Conservation (phyloP, 345 rosid genomes). For the Dipteronia dyeriana region DNA sequence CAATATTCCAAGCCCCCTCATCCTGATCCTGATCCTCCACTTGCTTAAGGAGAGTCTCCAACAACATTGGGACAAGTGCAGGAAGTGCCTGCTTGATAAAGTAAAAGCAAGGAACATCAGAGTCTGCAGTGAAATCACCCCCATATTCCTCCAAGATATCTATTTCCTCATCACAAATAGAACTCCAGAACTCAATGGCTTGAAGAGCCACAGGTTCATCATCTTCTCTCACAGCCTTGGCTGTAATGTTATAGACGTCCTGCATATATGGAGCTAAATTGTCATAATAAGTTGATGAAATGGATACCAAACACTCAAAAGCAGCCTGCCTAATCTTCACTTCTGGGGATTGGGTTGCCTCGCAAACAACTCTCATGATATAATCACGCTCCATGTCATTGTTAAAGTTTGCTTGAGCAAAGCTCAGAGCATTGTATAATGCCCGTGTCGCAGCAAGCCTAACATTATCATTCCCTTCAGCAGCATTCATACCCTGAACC, state of each 20-base stretch:
- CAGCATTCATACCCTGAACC: constrained; percentile 56
- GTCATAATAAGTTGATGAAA: constrained; percentile 62
- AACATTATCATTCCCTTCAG: constrained; percentile 58
- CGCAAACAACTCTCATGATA: constrained; percentile 69
- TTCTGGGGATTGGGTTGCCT: constrained; percentile 57
- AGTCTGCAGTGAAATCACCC: constrained; percentile 51
- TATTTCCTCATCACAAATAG: constrained; percentile 69
- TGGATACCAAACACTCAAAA: constrained; percentile 67
- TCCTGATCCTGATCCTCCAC: constrained; percentile 76
- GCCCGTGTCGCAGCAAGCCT: constrained; percentile 69
- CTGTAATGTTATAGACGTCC: constrained; percentile 59
- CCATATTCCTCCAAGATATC: constrained; percentile 63
- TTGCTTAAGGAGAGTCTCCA: constrained; percentile 69
- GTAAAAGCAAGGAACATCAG: constrained; percentile 57
- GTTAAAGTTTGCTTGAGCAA: constrained; percentile 69
- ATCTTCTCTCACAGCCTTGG: constrained; percentile 65
- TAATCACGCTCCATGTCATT: constrained; percentile 72
- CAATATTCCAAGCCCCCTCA: constrained; percentile 75
- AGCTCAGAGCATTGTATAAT: constrained; percentile 60
- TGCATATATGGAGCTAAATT: constrained; percentile 54
- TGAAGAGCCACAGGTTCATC: constrained; percentile 67
- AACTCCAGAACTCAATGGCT: constrained; percentile 73
- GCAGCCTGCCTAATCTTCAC: constrained; percentile 63
- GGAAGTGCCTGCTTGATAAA: constrained; percentile 66
- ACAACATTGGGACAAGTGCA: constrained; percentile 56